These are phyloP conservation scores for Bathelium albidoporum DNA, from an alignment of 495 filamentous ascomycete species.

Conservation along the genomic window DNA sequence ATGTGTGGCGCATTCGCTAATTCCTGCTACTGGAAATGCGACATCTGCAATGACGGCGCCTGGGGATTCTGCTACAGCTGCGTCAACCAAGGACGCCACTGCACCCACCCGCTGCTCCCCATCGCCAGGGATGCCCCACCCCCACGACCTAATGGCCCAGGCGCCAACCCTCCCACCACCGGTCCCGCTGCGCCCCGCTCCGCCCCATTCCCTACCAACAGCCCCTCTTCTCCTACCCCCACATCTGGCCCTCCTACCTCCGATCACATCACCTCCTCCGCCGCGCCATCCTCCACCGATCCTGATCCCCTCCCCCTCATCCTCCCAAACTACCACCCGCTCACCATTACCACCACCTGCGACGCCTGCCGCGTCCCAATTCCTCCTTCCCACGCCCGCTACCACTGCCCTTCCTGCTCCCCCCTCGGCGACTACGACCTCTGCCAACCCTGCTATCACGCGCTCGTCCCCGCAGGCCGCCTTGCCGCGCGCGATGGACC, in stretches of 20 bases:
- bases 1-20: constrained; percentile 62
- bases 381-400: constrained; percentile 53
- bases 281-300: constrained; percentile 20
- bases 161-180: no score
- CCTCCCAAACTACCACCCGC: constrained; percentile 37
- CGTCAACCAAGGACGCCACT: constrained; percentile 64
- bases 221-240: constrained; percentile 13
- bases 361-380: constrained; percentile 65
- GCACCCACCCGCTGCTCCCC: constrained; percentile 67
- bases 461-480: constrained; percentile 46
- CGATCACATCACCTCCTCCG: constrained; percentile 1
- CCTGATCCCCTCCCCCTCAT: constrained; percentile 29
- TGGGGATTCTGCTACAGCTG: constrained; percentile 85
- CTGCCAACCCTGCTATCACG: constrained; percentile 64
- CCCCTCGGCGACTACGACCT: constrained; percentile 77
- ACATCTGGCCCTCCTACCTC: neutral
- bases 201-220: constrained; percentile 20
- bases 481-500: constrained; percentile 65
- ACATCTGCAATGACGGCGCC: constrained; percentile 73
- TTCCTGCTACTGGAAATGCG: constrained; percentile 75
- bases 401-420: constrained; percentile 62
- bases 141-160: no score
- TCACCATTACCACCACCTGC: constrained; percentile 60
- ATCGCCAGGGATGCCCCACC: constrained; percentile 29
- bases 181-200: constrained; percentile 13